Evolutionary conservation across 2,329 filamentous ascomycete species (phyloP).

Genomic region (Elsinoe perseae): DNA sequence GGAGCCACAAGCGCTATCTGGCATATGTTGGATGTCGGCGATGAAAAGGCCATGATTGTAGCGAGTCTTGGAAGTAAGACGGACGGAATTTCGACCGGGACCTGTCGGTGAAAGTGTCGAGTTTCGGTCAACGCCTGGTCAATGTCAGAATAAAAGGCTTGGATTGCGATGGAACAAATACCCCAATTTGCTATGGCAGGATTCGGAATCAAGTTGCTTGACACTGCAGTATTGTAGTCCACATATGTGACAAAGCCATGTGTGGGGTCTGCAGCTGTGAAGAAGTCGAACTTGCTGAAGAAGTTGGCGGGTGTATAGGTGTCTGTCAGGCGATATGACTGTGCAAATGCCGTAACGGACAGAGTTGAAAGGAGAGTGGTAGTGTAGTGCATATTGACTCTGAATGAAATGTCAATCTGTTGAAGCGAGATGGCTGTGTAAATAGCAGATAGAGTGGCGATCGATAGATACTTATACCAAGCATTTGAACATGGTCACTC

Average conservation of each 20-base stretch:
- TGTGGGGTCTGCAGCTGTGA: conserved; percentile 57
- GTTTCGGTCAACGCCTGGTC: conserved; percentile 14
- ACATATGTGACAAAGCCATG: conserved; percentile 67
- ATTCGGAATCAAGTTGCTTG: conserved; percentile 21
- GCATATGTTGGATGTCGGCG: conserved; percentile 45
- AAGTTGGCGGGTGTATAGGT: conserved; percentile 42
- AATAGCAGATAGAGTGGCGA: not conserved
- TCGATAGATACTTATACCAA: not conserved
- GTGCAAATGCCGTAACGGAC: conserved; percentile 12
- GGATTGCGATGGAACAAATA: not conserved
- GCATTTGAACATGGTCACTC: not conserved
- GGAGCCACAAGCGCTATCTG: conserved; percentile 40
- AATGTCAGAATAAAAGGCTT: not conserved
- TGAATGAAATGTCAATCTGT: no score
- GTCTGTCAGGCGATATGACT: conserved; percentile 35
- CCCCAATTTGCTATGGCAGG: conserved; percentile 16
- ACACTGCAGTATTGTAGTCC: conserved; percentile 46
- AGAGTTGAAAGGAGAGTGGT: conserved; percentile 6
- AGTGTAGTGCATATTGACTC: conserved; percentile 13
- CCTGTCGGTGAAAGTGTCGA: conserved; percentile 13
- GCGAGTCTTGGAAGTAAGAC: conserved; percentile 38
- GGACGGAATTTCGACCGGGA: conserved; percentile 35
- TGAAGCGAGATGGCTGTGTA: no score
- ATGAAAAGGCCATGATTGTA: conserved; percentile 44
- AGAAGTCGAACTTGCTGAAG: conserved; percentile 48